Evolutionary conservation across 169 alveolate genomes (phyloP).

Genomic region (Cryptosporidium baileyi): DNA sequence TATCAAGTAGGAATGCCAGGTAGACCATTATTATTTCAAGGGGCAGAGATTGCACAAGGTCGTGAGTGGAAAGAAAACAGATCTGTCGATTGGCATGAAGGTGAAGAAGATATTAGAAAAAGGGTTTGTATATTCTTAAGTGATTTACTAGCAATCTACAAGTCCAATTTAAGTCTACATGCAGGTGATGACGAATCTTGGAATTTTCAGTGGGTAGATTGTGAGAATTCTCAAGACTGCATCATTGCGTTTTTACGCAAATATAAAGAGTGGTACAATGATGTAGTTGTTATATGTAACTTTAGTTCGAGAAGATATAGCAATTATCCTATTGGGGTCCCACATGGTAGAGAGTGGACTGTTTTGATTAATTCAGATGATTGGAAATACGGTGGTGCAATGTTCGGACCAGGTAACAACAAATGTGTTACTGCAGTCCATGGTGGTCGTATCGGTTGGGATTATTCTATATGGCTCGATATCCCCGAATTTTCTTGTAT

Average conservation of each 20-base stretch:
- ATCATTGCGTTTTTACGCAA: conserved; percentile 76
- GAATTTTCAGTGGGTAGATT: conserved; percentile 79
- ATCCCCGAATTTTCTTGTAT: conserved; percentile 76
- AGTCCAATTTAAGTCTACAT: conserved; percentile 72
- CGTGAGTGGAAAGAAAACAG: conserved; percentile 79
- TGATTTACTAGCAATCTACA: conserved; percentile 74
- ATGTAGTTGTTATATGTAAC: conserved; percentile 76
- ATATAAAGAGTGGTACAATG: conserved; percentile 74
- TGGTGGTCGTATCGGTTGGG: conserved; percentile 80
- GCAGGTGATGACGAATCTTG: conserved; percentile 79
- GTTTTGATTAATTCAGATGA: conserved; percentile 77
- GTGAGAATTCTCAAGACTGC: conserved; percentile 77
- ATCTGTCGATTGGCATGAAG: conserved; percentile 81
- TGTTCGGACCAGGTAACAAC: conserved; percentile 75
- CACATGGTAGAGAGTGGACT: conserved; percentile 78
- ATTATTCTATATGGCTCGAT: conserved; percentile 75
- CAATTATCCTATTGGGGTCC: conserved; percentile 78
- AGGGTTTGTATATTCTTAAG: conserved; percentile 74
- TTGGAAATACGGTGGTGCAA: conserved; percentile 78
- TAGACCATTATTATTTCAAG: conserved; percentile 78
- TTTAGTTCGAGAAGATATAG: conserved; percentile 72
- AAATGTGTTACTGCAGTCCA: conserved; percentile 70
- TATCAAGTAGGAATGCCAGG: conserved; percentile 79
- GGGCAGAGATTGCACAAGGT: conserved; percentile 79
- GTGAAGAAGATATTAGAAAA: conserved; percentile 76